Percentiles rank a stretch among this genome's conserved stretches.
These are phyloP conservation scores for Cercospora sesami DNA, from an alignment of 2,329 filamentous ascomycete genomes.

Conservation along the genomic window DNA sequence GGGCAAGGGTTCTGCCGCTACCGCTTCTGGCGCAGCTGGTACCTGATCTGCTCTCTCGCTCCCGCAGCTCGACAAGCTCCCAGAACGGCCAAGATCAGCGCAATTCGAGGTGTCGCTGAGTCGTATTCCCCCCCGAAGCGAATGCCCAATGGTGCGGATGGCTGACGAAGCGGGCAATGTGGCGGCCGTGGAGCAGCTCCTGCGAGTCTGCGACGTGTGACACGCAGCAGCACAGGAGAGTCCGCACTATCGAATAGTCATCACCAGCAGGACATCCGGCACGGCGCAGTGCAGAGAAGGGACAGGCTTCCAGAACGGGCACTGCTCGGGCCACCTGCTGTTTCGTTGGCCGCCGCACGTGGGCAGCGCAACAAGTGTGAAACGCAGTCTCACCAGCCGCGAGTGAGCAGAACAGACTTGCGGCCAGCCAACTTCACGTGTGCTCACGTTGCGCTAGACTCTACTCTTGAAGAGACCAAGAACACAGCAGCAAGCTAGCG, in stretches of 20 bases:
- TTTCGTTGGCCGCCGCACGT: constrained; percentile 1
- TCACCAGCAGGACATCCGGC: neutral
- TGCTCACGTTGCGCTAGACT: neutral
- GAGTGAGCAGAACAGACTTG: neutral
- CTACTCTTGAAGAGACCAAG: no score
- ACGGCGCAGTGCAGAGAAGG: no score
- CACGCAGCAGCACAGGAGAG: neutral
- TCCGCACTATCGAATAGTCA: neutral
- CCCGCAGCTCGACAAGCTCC: neutral
- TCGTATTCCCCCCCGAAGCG: neutral
- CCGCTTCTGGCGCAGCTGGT: neutral
- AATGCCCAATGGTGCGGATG: neutral
- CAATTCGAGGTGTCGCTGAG: neutral
- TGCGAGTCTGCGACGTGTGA: neutral
- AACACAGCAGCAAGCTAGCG: neutral
- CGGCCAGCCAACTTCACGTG: neutral
- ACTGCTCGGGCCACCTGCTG: neutral
- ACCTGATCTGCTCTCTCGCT: neutral
- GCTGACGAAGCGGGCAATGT: neutral
- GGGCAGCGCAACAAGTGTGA: neutral
- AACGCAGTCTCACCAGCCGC: constrained; percentile 2
- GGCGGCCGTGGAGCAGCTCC: neutral
- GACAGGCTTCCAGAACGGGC: neutral
- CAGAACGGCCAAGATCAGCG: neutral
- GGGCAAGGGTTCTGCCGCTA: neutral